Conservation (phyloP, 1,139 yeast genomes). For the Ogataea hybrid region DNA sequence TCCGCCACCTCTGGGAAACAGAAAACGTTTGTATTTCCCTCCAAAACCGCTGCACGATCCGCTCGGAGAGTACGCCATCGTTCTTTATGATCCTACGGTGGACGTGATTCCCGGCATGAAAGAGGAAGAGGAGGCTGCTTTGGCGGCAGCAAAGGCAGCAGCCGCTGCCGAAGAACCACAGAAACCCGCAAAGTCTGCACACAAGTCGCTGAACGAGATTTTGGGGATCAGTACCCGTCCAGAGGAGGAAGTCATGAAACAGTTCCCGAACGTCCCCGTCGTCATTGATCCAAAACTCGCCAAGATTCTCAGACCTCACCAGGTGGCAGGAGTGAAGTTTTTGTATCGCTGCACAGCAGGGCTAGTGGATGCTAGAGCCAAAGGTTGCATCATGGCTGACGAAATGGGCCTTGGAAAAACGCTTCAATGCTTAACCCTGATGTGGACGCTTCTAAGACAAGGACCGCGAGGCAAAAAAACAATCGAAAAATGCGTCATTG, state of each 20-base stretch:
- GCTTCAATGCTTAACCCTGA: conserved; percentile 81
- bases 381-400: conserved; percentile 99
- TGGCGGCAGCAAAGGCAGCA: conserved; percentile 27
- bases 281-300: conserved; percentile 90
- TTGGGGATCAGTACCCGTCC: conserved; percentile 65
- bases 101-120: conserved; percentile 55
- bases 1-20: conserved; percentile 82
- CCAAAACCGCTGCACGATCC: conserved; percentile 96
- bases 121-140: conserved; percentile 30
- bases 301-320: conserved; percentile 90
- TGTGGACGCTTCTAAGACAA: conserved; percentile 93
- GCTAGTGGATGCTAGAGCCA: conserved; percentile 76
- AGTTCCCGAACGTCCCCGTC: conserved; percentile 85
- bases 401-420: conserved; percentile 99
- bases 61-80: conserved; percentile 88
- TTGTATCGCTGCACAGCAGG: conserved; percentile 91
- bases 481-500: conserved; percentile 88
- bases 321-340: conserved; percentile 92
- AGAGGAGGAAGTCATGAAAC: conserved; percentile 43
- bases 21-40: conserved; percentile 63
- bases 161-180: conserved; percentile 20
- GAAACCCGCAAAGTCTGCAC: conserved; percentile 35
- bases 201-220: conserved; percentile 76
- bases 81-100: conserved; percentile 90
- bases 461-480: conserved; percentile 86